These are phyloP conservation scores for Diddensiella transvaalensis DNA, from an alignment of 805 yeast species.

Conservation along the genomic window DNA sequence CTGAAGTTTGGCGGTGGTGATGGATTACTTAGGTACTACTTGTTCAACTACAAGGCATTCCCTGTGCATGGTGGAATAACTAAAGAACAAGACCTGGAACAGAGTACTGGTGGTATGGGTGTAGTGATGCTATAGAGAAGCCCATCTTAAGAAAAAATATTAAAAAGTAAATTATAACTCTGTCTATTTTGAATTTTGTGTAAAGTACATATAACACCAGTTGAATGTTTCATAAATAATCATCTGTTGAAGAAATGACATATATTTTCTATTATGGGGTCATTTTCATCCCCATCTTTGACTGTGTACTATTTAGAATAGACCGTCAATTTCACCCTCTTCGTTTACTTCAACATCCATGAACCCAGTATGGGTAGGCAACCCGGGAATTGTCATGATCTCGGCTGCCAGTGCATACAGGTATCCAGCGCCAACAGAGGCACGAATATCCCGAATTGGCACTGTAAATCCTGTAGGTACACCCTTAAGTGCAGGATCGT, in stretches of 20 bases:
- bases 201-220: constrained; percentile 11
- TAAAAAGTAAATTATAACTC: neutral
- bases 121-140: constrained; percentile 66
- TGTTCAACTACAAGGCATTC: constrained; percentile 84
- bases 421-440: constrained; percentile 95
- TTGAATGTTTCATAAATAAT: constrained; percentile 16
- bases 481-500: constrained; percentile 89
- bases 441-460: constrained; percentile 92
- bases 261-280: neutral
- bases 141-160: neutral
- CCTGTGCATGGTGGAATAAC: constrained; percentile 80
- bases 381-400: constrained; percentile 95
- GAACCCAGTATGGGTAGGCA: constrained; percentile 93
- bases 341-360: constrained; percentile 92
- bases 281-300: neutral
- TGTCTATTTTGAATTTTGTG: neutral
- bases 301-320: constrained; percentile 48
- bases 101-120: constrained; percentile 75
- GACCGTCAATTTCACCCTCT: constrained; percentile 90
- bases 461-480: constrained; percentile 92
- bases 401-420: constrained; percentile 95
- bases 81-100: constrained; percentile 49
- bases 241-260: neutral
- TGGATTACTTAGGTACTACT: constrained; percentile 83
- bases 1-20: constrained; percentile 92